Evolutionary conservation across 1,284 basidiomycete genomes (phyloP).

Genomic region (Microbotryomycetes sp.): DNA sequence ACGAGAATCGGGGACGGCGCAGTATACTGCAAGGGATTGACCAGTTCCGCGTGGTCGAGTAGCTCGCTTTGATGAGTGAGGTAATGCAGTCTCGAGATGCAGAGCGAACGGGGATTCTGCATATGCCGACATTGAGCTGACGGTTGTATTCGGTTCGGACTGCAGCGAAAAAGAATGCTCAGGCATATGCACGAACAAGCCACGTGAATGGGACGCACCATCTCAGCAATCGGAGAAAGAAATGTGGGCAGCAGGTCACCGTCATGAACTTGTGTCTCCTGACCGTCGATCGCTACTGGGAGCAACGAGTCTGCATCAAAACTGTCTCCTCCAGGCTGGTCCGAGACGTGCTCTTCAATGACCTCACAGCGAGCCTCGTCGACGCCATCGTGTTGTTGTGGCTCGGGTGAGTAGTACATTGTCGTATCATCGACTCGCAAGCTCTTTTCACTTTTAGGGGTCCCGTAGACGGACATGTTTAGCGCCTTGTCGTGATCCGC

Average conservation of each 20-base stretch:
- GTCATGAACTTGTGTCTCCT: background rate
- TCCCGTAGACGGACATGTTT: background rate
- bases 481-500: background rate
- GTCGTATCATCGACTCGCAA: background rate
- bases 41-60: too few species aligned
- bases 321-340: background rate
- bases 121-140: constrained; percentile 12
- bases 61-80: too few species aligned
- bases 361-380: background rate
- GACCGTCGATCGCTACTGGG: background rate
- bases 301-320: background rate
- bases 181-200: background rate
- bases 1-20: background rate
- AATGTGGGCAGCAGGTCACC: constrained; percentile 1
- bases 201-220: constrained; percentile 5
- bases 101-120: background rate
- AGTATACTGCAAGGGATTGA: background rate
- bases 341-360: background rate
- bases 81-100: too few species aligned
- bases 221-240: constrained; percentile 21
- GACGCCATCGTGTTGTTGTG: background rate
- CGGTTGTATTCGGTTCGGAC: constrained; percentile 27
- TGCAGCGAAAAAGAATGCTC: background rate
- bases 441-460: background rate
- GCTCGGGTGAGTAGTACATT: constrained; percentile 12